Base-by-base conservation (phyloP, 768 basidiomycete genomes). In the Collybiopsis confluens region DNA sequence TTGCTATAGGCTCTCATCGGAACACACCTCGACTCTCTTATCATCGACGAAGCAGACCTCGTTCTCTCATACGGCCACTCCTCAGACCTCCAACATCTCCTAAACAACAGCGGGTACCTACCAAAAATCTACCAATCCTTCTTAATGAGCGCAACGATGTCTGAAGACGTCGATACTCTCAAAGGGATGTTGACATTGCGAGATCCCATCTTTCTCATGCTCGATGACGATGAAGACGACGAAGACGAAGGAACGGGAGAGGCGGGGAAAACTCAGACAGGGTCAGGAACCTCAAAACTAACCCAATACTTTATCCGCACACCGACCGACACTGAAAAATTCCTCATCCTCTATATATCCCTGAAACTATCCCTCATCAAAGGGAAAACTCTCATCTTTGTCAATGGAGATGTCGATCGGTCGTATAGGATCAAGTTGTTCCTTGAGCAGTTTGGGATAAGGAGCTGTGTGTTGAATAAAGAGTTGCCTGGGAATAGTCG, bases 271-370 rank as follows among this genome's bases (percentile, higher is more conserved):
- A n/a, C n/a, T n/a, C n/a, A n/a, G n/a, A n/a, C n/a, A n/a, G n/a
- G n/a, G n/a, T n/a, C n/a, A n/a, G n/a, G n/a, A n/a, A n/a, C n/a
- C n/a, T n/a, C n/a, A n/a, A n/a, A n/a, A n/a, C n/a, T n/a, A n/a
- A n/a, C n/a, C n/a, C n/a, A n/a, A n/a, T n/a, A n/a, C n/a, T n/a
- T n/a, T n/a, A n/a, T n/a, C n/a, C n/a, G n/a, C n/a, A n/a, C n/a
- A n/a, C n/a, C n/a, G n/a, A n/a, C 91, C 11, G 97, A 98, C 78
- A 83, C 85, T 58, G 95, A 98, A 79, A 99, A 98, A 71, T 99
- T 98, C 70, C 85, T 99, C 15, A 79, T 98, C 57, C 85, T 87
- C 27, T 99, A 97, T 65, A 94, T 98, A 33, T 91, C 98, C 57
- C 85, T 98, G 65, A 98, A 98, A 68, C 85, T 99, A 61, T 91